Base-by-base conservation (phyloP, 139 green algal genomes). In the Coelastrella sp. region DNA sequence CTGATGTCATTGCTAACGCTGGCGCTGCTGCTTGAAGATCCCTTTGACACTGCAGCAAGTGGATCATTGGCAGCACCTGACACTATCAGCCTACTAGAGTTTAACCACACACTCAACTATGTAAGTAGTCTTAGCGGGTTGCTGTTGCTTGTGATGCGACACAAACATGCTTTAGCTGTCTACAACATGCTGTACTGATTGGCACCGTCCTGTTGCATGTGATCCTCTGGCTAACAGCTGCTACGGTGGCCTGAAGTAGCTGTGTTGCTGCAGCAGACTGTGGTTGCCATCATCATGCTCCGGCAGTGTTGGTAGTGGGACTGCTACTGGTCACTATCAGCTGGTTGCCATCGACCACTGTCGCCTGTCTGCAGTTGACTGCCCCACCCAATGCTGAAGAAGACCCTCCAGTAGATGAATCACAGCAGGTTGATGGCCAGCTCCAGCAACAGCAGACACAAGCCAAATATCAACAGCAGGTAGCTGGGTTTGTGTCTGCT, bases 1-100 rank as follows among this genome's bases (percentile, higher is more conserved):
- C 61, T 90, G 75, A 83, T 82, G 74, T 85, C 71, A n/a, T 60
- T 90, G 23, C 22, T 79, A 10, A 83, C 57, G 6, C 5, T 90
- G 86, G 75, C n/a, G 22, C 23, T 83, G 58, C 22, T 77, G 60
- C 74, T 90, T 23, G 86, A 90, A 32, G 86, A 90, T 14, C 74
- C 74, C 4, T 90, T 90, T 82, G 86, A 83, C 74, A 90, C 83
- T 64, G 83, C 83, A 47, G 32, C 32, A 2, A 47, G 32, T 47
- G 83, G 83, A 58, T 7, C 66, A 20, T 20, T 22, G 14, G 83
- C 83, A 68, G 66, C 68, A 23, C 83, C 83, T 13, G 83, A 88
- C 54, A 88, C 66, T 5, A 17, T 88, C 54, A 88, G 83, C 68
- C 17, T 88, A 54, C 17, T 68, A 19, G 83, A 88, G 83, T 88